Percentiles rank a stretch among this genome's conserved stretches.
Evolutionary conservation across 164 flowering plant genomes (phyloP).

Genomic region (Berberis vulgaris): DNA sequence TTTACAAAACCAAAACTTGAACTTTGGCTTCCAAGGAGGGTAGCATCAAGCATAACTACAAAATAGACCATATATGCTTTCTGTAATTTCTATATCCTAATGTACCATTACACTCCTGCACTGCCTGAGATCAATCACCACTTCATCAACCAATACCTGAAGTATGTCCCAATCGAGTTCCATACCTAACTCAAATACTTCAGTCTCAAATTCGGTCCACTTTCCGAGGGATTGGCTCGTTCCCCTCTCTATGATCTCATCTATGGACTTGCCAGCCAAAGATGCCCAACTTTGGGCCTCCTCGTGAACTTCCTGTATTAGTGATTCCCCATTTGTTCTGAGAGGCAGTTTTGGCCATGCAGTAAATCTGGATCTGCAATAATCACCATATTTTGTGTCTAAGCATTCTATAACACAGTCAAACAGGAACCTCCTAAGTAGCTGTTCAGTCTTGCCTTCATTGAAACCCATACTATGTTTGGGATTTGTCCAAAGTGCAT

Average conservation of each 20-base stretch:
- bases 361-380: constrained; percentile 25
- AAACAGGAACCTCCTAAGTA: constrained; percentile 44
- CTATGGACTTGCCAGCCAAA: constrained; percentile 38
- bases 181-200: constrained; percentile 39
- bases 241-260: constrained; percentile 68
- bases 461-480: constrained; percentile 19
- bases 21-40: too few relatives aligned
- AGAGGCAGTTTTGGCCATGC: constrained; percentile 34
- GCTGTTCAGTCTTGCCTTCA: constrained; percentile 23
- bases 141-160: constrained; percentile 47
- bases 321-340: constrained; percentile 16
- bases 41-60: neutral
- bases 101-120: neutral
- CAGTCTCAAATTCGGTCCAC: constrained; percentile 66
- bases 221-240: constrained; percentile 52
- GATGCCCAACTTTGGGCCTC: constrained; percentile 43
- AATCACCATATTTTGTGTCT: constrained; percentile 31
- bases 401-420: constrained; percentile 55
- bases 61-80: neutral
- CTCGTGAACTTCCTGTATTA: constrained; percentile 32
- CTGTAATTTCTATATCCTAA: neutral
- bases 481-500: constrained; percentile 21
- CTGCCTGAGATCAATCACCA: constrained; percentile 37
- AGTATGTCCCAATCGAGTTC: constrained; percentile 39
- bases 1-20: too few relatives aligned